These are phyloP conservation scores for Arachis hypogaea DNA, from an alignment of 306 rosid genomes.

Conservation along the genomic window DNA sequence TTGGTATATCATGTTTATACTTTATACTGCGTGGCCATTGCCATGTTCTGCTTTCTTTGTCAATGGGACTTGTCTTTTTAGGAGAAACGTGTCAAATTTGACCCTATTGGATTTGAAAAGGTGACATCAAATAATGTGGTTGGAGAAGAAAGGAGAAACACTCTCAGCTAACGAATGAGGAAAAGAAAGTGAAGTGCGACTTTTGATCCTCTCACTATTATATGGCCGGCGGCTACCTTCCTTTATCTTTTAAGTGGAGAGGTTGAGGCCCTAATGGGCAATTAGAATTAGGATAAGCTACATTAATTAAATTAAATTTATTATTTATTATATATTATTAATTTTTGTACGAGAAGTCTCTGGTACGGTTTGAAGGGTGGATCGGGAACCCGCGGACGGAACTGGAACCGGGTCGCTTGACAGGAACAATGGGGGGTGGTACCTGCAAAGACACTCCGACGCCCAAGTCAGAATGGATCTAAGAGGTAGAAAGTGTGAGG, in stretches of 20 bases:
- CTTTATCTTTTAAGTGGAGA: not conserved
- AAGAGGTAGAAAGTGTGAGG: too few species aligned
- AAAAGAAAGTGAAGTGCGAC: constrained; percentile 11
- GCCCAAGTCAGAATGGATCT: too few species aligned
- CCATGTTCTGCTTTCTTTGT: not conserved
- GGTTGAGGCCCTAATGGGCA: not conserved
- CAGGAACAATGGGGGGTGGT: too few species aligned
- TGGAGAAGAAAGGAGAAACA: not conserved
- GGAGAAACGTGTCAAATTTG: constrained; percentile 27
- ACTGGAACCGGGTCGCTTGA: too few species aligned
- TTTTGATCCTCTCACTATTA: not conserved
- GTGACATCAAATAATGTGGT: not conserved
- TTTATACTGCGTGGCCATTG: not conserved
- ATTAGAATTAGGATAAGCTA: too few species aligned
- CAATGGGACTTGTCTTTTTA: not conserved
- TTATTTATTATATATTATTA: too few species aligned
- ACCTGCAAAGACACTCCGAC: too few species aligned
- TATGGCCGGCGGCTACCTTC: not conserved
- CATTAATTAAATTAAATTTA: too few species aligned
- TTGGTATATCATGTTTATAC: not conserved
- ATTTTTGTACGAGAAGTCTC: too few species aligned
- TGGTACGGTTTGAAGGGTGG: too few species aligned
- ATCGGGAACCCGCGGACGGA: too few species aligned
- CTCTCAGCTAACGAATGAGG: not conserved
- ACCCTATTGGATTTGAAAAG: not conserved